Evolutionary conservation across 2,329 filamentous ascomycete species (phyloP), one percentile per base, ranked within the genome.

Genomic region (Phialophora expanda): DNA sequence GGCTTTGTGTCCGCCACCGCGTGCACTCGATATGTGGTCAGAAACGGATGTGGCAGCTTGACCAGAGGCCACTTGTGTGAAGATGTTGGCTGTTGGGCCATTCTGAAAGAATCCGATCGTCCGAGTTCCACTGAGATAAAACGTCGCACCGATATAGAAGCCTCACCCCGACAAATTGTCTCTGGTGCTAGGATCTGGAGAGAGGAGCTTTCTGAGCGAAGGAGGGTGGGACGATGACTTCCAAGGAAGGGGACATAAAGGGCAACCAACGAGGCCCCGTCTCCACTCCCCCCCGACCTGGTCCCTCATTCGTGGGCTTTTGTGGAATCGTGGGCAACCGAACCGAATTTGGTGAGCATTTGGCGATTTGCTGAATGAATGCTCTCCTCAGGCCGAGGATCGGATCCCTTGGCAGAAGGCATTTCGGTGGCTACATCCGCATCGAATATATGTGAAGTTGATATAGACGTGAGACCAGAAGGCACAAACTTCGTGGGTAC

Each of bases 1-100:
- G 75, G 74, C 14, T 69, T 71, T 17, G 74, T 73, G 11, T 74
- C 70, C 9, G 70, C 67, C 44, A 76, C 67, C 1, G 71, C 65
- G 41, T 73, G 71, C 50, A 82, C 78, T 30, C 73, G 75, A 69
- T 81, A 83, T 64, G 77, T 72, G 2, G 80, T 82, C 46, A 83
- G 75, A 57, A 78, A 83, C 4, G 81, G 81, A 62, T 83, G 79
- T 20, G 81, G 81, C 30, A 83, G 77, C 69, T 81, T 82, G 26
- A 82, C 77, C 64, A 72, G 73, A 32, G 79, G 77, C 62, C 77
- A 79, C 66, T 65, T 69, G 30, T 68, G 64, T 51, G 64, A 28
- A 26, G 55, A 20, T 11, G 50, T 48, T 24, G 38, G 26, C 11
- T 34, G 55, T n/a, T 22, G 34, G 12, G 46, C 50, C 55, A 60